phyloP scores from a whole-genome alignment of 495 filamentous ascomycete species.

The Massariosphaeria phaeospora region DNA sequence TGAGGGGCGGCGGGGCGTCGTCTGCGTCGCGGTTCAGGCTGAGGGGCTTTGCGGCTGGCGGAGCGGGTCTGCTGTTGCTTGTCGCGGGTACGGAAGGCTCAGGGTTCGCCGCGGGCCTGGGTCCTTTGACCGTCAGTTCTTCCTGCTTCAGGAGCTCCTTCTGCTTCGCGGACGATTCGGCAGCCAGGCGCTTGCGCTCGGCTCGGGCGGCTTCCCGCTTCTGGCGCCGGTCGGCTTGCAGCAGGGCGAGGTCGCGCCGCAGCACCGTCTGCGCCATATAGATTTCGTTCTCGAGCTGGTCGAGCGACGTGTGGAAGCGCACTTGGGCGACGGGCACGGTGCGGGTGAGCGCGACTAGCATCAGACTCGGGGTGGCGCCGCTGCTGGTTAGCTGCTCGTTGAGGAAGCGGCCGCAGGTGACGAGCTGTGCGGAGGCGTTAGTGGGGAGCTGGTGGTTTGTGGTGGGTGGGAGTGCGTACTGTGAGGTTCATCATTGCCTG shows the following conservation, averaged over 20 bases:
- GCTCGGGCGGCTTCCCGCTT: constrained; percentile 31
- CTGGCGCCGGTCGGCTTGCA: constrained; percentile 27
- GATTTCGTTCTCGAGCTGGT: constrained; percentile 35
- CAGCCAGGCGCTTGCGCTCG: constrained; percentile 27
- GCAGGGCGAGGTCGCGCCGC: constrained; percentile 34
- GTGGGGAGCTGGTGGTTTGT: background rate
- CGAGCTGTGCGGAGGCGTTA: constrained; percentile 23
- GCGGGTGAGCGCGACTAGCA: constrained; percentile 8
- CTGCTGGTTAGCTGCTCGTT: constrained; percentile 14
- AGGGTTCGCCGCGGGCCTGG: background rate
- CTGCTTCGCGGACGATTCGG: constrained; percentile 26
- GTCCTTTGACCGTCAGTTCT: background rate
- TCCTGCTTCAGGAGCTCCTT: background rate
- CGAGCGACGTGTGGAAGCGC: constrained; percentile 34
- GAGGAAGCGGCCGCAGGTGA: constrained; percentile 25
- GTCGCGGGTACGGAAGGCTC: background rate
- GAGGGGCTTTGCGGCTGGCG: background rate
- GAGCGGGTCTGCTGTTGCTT: background rate
- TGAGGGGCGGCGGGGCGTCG: background rate
- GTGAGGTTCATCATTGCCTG: constrained; percentile 34
- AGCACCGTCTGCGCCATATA: constrained; percentile 29
- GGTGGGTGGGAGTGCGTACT: constrained; percentile 9
- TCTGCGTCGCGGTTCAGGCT: constrained; percentile 1
- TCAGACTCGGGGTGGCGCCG: constrained; percentile 1
- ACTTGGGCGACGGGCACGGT: constrained; percentile 22